Evolutionary conservation across 2,329 filamentous ascomycete genomes (phyloP).

Genomic region (Nemania diffusa): DNA sequence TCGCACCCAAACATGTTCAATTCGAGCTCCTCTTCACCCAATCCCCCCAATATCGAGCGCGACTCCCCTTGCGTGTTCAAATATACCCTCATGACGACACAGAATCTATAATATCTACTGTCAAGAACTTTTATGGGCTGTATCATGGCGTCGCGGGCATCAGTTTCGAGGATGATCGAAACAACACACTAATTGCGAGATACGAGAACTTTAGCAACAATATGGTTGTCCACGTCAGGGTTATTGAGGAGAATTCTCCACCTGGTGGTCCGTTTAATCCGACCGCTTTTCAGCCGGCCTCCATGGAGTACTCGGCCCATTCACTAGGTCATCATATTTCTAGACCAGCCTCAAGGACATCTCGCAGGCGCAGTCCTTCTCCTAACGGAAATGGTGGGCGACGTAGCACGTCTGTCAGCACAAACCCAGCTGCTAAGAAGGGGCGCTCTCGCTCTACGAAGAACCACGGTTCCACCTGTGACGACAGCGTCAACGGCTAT

Average conservation of each 20-base stretch:
- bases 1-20: constrained; percentile 77
- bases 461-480: constrained; percentile 70
- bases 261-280: constrained; percentile 61
- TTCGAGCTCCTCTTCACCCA: constrained; percentile 80
- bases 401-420: constrained; percentile 78
- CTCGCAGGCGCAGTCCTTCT: constrained; percentile 82
- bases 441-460: constrained; percentile 75
- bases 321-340: constrained; percentile 70
- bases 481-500: constrained; percentile 79
- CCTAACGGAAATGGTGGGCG: constrained; percentile 74
- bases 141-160: constrained; percentile 87
- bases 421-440: constrained; percentile 68
- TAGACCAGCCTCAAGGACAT: constrained; percentile 75
- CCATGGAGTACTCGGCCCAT: constrained; percentile 60
- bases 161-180: constrained; percentile 91
- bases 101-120: constrained; percentile 96
- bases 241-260: constrained; percentile 71
- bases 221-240: constrained; percentile 93
- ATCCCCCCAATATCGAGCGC: constrained; percentile 74
- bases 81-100: constrained; percentile 97
- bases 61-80: constrained; percentile 85
- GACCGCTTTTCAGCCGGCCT: constrained; percentile 62
- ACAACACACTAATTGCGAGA: constrained; percentile 90
- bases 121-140: constrained; percentile 98
- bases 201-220: constrained; percentile 96